Evolutionary conservation across 345 rosid species (phyloP), one percentile per base, ranked within the genome.

Genomic region (Ricinus communis): DNA sequence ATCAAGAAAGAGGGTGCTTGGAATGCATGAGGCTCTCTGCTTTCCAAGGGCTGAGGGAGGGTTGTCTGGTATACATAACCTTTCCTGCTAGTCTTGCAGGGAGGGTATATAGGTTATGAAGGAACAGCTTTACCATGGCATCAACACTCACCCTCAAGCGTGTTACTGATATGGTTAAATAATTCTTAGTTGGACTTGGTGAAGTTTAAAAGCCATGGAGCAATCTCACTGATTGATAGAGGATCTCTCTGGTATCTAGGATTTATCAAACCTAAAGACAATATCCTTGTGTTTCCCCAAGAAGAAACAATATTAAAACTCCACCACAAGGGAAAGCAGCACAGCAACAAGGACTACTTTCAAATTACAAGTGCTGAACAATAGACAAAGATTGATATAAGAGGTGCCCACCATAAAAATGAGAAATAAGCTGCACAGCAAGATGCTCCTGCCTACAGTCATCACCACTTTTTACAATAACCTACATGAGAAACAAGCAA

Each of bases 371-470:
- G n/a, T 41, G 47, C 40, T 31, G 11, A 40, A 41, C n/a, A 64
- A 56, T 30, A 21, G 8, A 49, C 33, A 36, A 53, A 30, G 46
- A 55, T 27, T 54, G 21, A 55, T 21, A 19, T 36, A 11, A 53
- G 41, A 22, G 27, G 43, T n/a, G 76, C 90, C 62, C 76, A 95
- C 99, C 98, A 70, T 87, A 92, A 80, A 95, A 95, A 84, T 95
- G 99, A 82, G 97, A 87, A 79, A 95, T 90, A 71, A 95, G 98
- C 82, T 92, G 99, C 82, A 95, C 98, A 58, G 98, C 98, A 76
- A 92, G 98, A 82, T 95, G 99, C 83, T 95, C 99, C 86, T 95
- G 99, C 90, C 99, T 85, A 73, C 98, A 95, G 71, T 95, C 99
- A 83, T 95, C 98, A 36, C 98, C 99, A 69, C 99, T 92, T 87